phyloP scores from a whole-genome alignment of 2,329 filamentous ascomycete species.

The Clonostachys rhizophaga region DNA sequence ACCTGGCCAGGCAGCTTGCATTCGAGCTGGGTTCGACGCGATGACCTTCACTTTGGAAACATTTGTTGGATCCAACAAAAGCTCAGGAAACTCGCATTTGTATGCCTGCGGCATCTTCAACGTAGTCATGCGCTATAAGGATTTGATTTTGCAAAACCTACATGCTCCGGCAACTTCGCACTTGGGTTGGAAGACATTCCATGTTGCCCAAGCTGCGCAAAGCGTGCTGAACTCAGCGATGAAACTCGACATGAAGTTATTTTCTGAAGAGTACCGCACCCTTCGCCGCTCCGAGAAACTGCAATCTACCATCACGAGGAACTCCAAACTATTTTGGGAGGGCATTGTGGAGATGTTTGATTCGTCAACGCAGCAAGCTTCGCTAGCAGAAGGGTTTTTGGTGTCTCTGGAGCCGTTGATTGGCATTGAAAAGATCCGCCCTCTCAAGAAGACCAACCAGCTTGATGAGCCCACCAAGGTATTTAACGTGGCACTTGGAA shows the following conservation, averaged over 20 bases:
- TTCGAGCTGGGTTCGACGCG: slow-evolving; percentile 58
- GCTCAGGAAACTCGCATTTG: slow-evolving; percentile 50
- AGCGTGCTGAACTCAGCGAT: slow-evolving; percentile 48
- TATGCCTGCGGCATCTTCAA: slow-evolving; percentile 63
- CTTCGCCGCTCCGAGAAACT: slow-evolving; percentile 51
- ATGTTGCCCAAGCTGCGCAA: slow-evolving; percentile 36
- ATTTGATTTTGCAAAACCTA: slow-evolving; percentile 45
- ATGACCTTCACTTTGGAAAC: slow-evolving; percentile 52
- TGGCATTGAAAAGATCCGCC: slow-evolving; percentile 69
- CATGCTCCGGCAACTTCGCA: slow-evolving; percentile 14
- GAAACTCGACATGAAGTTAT: slow-evolving; percentile 36
- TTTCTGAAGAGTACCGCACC: slow-evolving; percentile 42
- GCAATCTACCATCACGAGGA: slow-evolving; percentile 62
- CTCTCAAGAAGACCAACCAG: slow-evolving; percentile 38
- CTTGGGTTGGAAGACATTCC: slow-evolving; percentile 32
- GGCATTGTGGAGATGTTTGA: slow-evolving; percentile 67
- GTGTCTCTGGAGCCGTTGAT: slow-evolving; percentile 66
- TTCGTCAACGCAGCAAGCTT: slow-evolving; percentile 63
- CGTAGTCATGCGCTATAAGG: slow-evolving; percentile 57
- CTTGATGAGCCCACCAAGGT: slow-evolving; percentile 39
- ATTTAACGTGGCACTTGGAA: slow-evolving; percentile 71
- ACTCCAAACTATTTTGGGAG: slow-evolving; percentile 47
- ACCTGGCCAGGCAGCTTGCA: slow-evolving; percentile 56
- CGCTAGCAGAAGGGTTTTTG: slow-evolving; percentile 71
- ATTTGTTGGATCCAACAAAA: slow-evolving; percentile 41